Evolutionary conservation across 208 protist species (phyloP).

Genomic region (Wallacemonas rigidus): DNA sequence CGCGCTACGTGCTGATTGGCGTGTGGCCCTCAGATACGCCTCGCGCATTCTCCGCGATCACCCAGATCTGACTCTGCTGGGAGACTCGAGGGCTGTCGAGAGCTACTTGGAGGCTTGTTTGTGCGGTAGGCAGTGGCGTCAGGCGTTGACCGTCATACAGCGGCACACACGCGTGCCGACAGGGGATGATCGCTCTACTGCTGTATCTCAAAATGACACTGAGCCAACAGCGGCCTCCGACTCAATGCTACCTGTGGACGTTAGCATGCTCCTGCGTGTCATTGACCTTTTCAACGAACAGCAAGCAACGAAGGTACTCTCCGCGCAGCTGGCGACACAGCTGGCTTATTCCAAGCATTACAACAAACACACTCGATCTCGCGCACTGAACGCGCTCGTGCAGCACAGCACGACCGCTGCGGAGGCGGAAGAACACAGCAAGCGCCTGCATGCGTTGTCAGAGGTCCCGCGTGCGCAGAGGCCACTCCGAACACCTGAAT

Average conservation of each 20-base stretch:
- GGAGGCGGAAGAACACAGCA: constrained; percentile 23
- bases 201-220: too few species aligned
- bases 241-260: too few species aligned
- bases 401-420: constrained; percentile 31
- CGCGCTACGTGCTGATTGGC: constrained; percentile 25
- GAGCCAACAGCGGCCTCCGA: too few species aligned
- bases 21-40: constrained; percentile 29
- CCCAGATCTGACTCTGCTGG: constrained; percentile 20
- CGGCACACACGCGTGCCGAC: neutral
- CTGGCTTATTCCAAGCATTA: constrained; percentile 46
- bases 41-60: constrained; percentile 21
- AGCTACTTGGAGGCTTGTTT: constrained; percentile 46
- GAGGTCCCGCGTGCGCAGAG: neutral
- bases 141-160: constrained; percentile 40
- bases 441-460: neutral
- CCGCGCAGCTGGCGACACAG: neutral
- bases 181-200: too few species aligned
- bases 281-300: constrained; percentile 6
- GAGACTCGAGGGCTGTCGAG: constrained; percentile 31
- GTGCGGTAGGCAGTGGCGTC: constrained; percentile 46
- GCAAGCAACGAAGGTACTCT: neutral
- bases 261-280: neutral
- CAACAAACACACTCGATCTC: constrained; percentile 43
- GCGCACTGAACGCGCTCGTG: constrained; percentile 50
- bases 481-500: neutral